Base-by-base conservation (phyloP, 441 rosid genomes). In the Euphorbia schlechtendalii region DNA sequence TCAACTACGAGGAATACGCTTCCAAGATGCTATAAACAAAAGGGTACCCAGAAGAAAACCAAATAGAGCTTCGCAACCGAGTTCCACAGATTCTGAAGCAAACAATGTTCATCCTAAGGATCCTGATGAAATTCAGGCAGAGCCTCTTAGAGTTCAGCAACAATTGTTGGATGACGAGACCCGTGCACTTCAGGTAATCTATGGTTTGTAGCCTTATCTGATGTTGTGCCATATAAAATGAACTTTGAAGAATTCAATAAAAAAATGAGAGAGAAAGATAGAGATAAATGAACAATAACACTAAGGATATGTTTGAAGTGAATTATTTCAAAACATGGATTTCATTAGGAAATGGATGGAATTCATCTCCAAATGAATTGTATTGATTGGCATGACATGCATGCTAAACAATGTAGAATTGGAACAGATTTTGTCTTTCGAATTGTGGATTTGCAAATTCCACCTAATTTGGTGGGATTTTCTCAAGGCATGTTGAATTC, bases 111-210 rank as follows among this genome's bases (percentile, higher is more conserved):
- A 82, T 66, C 57, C 74, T 28, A 69, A 46, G 74, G 86, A 81
- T 52, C 69, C 81, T 9, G 78, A 77, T 66, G 92, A 74, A 62
- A 66, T 75, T 71, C 87, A 77, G 63, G 69, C 76, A n/a, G 84
- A 81, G 77, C 81, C 83, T 68, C 78, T 82, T 59, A 69, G 77
- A 63, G 81, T 86, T 64, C 88, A 87, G 77, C 85, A 86, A 63
- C 88, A 93, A 66, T 76, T 87, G 58, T 76, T 93, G 80, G 99
- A 90, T 66, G 84, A 91, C 64, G 97, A 94, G 81, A 94, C 99
- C 63, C 93, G 81, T 67, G 86, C 90, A 52, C 96, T 94, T 79
- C 96, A 94, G 84, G 98, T 91, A 76, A 81, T 64, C 51, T 49
- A 48, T 48, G 52, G 18, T 53, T 65, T 41, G 17, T 15, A 17